phyloP scores from a whole-genome alignment of 2,329 filamentous ascomycete species.

The Pyricularia sp. region DNA sequence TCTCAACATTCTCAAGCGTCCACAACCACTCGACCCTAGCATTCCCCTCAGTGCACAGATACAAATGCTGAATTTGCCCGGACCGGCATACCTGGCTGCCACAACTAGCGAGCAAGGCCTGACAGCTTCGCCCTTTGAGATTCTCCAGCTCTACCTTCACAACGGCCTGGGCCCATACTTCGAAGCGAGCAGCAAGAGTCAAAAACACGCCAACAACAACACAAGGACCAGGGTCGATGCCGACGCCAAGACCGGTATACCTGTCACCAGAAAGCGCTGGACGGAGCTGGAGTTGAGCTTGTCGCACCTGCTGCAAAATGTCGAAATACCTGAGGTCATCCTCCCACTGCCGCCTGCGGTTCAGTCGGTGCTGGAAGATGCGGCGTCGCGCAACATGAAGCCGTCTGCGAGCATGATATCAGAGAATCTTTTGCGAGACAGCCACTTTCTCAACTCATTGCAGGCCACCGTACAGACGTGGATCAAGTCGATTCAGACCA shows the following conservation, averaged over 20 bases:
- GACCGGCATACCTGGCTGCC: slow-evolving; percentile 57
- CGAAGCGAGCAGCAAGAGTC: slow-evolving; percentile 82
- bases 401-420: slow-evolving; percentile 72
- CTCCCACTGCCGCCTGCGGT: slow-evolving; percentile 82
- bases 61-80: slow-evolving; percentile 84
- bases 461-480: slow-evolving; percentile 91
- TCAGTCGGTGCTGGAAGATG: slow-evolving; percentile 70
- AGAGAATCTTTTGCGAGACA: slow-evolving; percentile 65
- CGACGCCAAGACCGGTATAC: slow-evolving; percentile 86
- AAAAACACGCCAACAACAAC: slow-evolving; percentile 48
- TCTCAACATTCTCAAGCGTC: slow-evolving; percentile 80
- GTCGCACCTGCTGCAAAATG: slow-evolving; percentile 88
- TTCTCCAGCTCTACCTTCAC: slow-evolving; percentile 83
- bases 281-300: slow-evolving; percentile 87
- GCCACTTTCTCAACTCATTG: slow-evolving; percentile 81
- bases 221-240: slow-evolving; percentile 65
- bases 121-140: slow-evolving; percentile 74
- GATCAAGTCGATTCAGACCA: slow-evolving; percentile 97
- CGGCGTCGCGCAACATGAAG: slow-evolving; percentile 50
- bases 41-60: slow-evolving; percentile 78
- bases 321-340: slow-evolving; percentile 88
- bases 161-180: slow-evolving; percentile 91
- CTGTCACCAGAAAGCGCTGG: slow-evolving; percentile 93
- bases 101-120: slow-evolving; percentile 56
- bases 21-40: slow-evolving; percentile 72